Percentiles rank a stretch among this genome's conserved stretches.
Conservation (phyloP, 148 eudicot species). For the Chenopodium formosanum region DNA sequence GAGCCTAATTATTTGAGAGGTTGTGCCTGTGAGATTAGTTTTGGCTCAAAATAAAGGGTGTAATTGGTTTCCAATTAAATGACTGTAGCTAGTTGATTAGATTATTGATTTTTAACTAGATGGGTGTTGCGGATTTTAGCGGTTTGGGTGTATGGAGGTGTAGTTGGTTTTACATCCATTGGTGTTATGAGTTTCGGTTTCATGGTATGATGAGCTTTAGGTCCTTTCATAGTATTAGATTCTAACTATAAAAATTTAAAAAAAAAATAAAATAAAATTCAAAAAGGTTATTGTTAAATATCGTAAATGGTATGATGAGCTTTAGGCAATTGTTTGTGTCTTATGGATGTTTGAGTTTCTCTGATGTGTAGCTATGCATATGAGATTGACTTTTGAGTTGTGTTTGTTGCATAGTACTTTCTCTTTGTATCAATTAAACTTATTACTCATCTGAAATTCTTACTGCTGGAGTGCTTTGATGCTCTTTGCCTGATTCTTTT, state of each 20-base stretch:
- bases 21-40: neutral
- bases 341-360: neutral
- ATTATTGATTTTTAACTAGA: neutral
- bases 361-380: neutral
- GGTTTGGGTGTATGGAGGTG: neutral
- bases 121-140: neutral
- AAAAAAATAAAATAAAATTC: too few relatives aligned
- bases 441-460: neutral
- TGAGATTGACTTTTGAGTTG: neutral
- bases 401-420: neutral
- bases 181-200: neutral
- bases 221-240: too few relatives aligned
- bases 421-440: neutral
- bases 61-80: too few relatives aligned
- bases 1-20: neutral
- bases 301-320: neutral
- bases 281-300: neutral
- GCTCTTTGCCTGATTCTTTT: neutral
- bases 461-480: neutral
- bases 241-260: too few relatives aligned
- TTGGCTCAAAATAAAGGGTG: neutral
- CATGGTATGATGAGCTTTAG: neutral
- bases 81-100: neutral
- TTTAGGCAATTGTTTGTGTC: neutral
- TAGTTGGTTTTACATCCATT: too few relatives aligned